Evolutionary conservation across 805 yeast species (phyloP).

Genomic region (Metschnikowia continentalis): DNA sequence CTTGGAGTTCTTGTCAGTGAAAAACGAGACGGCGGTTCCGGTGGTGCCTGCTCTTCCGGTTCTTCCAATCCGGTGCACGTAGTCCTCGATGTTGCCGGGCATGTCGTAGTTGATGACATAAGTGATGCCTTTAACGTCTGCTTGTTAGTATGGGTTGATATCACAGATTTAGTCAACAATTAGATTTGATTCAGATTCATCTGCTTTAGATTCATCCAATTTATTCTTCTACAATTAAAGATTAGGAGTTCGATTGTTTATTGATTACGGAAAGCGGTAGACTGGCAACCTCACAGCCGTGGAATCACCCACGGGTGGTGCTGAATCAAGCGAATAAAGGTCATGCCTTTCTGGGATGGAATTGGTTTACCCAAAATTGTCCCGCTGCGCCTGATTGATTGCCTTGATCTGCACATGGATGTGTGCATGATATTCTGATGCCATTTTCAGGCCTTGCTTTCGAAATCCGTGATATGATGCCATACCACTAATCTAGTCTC

Average conservation of each 20-base stretch:
- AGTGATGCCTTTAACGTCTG: conserved; percentile 97
- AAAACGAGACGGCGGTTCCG: conserved; percentile 94
- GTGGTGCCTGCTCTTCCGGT: conserved; percentile 98
- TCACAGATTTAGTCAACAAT: background rate
- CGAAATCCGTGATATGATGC: conserved; percentile 2
- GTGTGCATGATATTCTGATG: background rate
- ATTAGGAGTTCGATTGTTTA: conserved; percentile 21
- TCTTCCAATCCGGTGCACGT: conserved; percentile 98
- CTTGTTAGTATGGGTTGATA: conserved; percentile 27
- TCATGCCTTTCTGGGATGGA: conserved; percentile 2
- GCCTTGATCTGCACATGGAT: background rate
- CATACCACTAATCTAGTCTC: conserved; percentile 13
- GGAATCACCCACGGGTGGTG: conserved; percentile 6
- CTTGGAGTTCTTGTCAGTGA: conserved; percentile 82
- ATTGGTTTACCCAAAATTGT: conserved; percentile 3
- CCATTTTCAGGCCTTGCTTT: conserved; percentile 1
- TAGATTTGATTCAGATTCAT: too few relatives aligned
- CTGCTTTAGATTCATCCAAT: too few relatives aligned
- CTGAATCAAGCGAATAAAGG: conserved; percentile 1
- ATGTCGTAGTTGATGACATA: conserved; percentile 92
- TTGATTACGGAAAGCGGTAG: conserved; percentile 19
- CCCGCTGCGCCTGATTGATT: background rate
- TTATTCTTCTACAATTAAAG: conserved; percentile 11
- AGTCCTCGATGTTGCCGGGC: conserved; percentile 98
- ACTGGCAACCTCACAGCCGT: background rate